Evolutionary conservation across 2,329 filamentous ascomycete species (phyloP), one percentile per base, ranked within the genome.

Genomic region (Trichoderma afroharzianum): DNA sequence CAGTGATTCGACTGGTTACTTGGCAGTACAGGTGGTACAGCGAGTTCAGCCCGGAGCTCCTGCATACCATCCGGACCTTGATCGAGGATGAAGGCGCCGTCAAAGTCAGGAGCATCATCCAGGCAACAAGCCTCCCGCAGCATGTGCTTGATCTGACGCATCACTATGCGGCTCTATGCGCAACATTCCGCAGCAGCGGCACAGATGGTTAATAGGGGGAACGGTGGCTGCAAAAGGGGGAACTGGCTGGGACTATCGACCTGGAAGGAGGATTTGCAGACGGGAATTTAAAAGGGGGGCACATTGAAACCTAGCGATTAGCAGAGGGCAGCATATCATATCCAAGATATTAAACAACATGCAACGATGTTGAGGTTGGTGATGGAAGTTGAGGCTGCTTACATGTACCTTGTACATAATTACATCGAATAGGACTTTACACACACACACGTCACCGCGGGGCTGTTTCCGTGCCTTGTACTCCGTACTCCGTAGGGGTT

Each of bases 1-100:
- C 93, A n/a, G 86, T 98, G 72, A 98, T 99, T 75, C 87, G 94
- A 67, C 85, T 99, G 55, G 93, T 98, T 39, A 96, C 95, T 14
- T 99, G 96, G 96, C 96, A 99, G 83, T 99, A 98, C 83, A 88
- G 96, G 76, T 99, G 96, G 96, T 99, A 99, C 84, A 98, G 95
- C 71, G 96, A 99, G 88, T 99, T 99, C 83, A 98, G 95, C 21
- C 96, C 96, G 0, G 91, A 95, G 74, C 87, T 99, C 57, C 88
- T 99, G 68, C 93, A 91, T 81, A 92, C 93, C 3, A 93, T 98
- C 78, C 91, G 96, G 73, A 94, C 93, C 75, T 86, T 99, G 75
- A 99, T 99, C 79, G 96, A 98, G 82, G 95, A 98, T 76, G 96
- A 99, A 82, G 96, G 96, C 72, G 95, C 95, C 1, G 93, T 99